Base-by-base conservation (phyloP, 768 basidiomycete species). In the Termitomyces sp. region DNA sequence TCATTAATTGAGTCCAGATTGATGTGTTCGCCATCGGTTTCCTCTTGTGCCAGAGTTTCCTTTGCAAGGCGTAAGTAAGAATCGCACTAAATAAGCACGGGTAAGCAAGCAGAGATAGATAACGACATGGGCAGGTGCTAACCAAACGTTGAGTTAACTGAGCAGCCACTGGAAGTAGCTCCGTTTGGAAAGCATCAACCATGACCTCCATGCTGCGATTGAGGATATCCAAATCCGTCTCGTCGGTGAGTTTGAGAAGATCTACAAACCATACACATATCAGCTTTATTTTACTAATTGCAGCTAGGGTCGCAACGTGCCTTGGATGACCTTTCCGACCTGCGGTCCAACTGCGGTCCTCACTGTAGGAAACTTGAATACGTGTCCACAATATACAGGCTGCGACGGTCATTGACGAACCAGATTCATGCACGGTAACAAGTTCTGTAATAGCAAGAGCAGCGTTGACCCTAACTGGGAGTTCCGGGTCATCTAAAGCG, bases 321-420 rank as follows among this genome's bases (percentile, higher is more conserved):
- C 88, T 76, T 93, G 89, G 56, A 95, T 84, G 68, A 95, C 89
- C 68, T 93, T 90, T 48, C 86, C 91, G 40, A 94, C 87, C 64
- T 86, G 85, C 11, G 88, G 85, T 2, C 83, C 78, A 48, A 95
- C 83, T 11, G 83, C 83, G 3, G 68, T 75, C 63, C 82, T 83
- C 49, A 95, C 92, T 86, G 61, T 34, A 61, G 35, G 56, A 40
- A 28, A 14, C 11, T 25, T 40, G 27, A 51, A 51, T 27, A n/a
- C 5, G 6, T 39, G 25, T n/a, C 25, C 44, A 28, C 8, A n/a
- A 28, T 8, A 40, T 25, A n/a, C 17, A 17, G 23, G 35, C 23
- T 12, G 16, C 2, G 21, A 27, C 8, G 46, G 27, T 9, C 14
- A 42, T 23, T 1, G 2, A 68, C 80, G 43, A 62, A 88, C 88